Evolutionary conservation across 2,329 filamentous ascomycete species (phyloP).

Genomic region (Albophoma yamanashiensis): DNA sequence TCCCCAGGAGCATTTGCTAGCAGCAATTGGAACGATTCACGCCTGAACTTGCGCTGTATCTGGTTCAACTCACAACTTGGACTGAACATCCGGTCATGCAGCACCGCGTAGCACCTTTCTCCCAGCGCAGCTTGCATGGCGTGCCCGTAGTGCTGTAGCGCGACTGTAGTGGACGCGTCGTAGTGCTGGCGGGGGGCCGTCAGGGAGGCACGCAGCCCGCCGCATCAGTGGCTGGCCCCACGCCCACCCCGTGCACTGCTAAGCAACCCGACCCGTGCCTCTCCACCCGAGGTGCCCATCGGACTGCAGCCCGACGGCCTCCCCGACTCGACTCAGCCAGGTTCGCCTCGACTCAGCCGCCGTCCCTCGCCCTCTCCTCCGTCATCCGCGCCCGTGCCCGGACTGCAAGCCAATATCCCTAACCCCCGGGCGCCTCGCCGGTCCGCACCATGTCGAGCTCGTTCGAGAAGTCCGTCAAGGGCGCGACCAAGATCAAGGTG

Average conservation of each 20-base stretch:
- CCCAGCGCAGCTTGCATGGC: not conserved
- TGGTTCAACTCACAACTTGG: not conserved
- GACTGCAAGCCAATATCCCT: not conserved
- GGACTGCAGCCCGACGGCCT: not conserved
- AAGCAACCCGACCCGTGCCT: not conserved
- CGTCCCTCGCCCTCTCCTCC: not conserved
- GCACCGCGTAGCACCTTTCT: too few species aligned
- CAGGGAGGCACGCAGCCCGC: too few species aligned
- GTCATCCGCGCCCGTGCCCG: not conserved
- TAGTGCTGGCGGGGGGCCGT: too few species aligned
- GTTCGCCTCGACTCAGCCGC: not conserved
- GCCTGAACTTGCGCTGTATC: not conserved
- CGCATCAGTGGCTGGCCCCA: not conserved
- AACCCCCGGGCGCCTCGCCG: constrained; percentile 1
- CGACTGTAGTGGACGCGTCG: too few species aligned
- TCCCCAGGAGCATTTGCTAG: too few species aligned
- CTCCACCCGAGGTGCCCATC: not conserved
- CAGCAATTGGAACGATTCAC: too few species aligned
- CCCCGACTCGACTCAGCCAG: not conserved
- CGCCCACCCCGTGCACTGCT: not conserved
- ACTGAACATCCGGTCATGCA: not conserved
- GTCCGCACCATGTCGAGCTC: constrained; percentile 59
- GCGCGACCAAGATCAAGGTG: constrained; percentile 95
- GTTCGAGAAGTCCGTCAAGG: constrained; percentile 99
- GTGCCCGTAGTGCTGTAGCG: not conserved